Conservation (phyloP, 805 yeast genomes). For the Lipomyces sp. region DNA sequence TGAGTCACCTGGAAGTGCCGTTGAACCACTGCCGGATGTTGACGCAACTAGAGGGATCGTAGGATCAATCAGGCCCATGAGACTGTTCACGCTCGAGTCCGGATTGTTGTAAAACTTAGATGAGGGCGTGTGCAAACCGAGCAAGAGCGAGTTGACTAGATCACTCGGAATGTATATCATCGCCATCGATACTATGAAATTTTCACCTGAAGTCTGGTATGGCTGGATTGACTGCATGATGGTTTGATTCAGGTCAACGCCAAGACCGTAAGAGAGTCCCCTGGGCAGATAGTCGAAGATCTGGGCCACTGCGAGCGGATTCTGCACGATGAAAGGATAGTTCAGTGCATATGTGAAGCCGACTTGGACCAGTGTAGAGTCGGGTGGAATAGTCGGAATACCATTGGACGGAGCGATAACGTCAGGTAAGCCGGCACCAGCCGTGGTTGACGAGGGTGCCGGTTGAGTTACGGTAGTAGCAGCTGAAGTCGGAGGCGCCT, state of each 20-base stretch:
- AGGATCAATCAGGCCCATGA: slow-evolving; percentile 75
- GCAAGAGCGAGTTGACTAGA: slow-evolving; percentile 56
- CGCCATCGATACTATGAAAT: slow-evolving; percentile 85
- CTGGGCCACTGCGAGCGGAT: slow-evolving; percentile 79
- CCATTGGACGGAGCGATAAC: slow-evolving; percentile 71
- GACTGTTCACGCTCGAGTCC: slow-evolving; percentile 56
- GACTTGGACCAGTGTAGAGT: slow-evolving; percentile 61
- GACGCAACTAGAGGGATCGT: slow-evolving; percentile 42
- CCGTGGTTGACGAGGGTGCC: slow-evolving; percentile 31
- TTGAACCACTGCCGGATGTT: slow-evolving; percentile 14
- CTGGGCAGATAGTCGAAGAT: slow-evolving; percentile 83
- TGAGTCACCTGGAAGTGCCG: neutral
- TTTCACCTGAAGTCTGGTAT: slow-evolving; percentile 58
- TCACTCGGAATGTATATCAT: slow-evolving; percentile 76
- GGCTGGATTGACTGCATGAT: slow-evolving; percentile 76
- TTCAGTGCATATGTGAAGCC: slow-evolving; percentile 81
- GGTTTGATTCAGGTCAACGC: slow-evolving; percentile 50
- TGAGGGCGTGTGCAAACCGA: slow-evolving; percentile 53
- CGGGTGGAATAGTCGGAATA: slow-evolving; percentile 52
- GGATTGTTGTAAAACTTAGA: slow-evolving; percentile 68
- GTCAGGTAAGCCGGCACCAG: slow-evolving; percentile 64
- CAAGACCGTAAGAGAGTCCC: slow-evolving; percentile 68
- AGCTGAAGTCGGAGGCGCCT: slow-evolving; percentile 44
- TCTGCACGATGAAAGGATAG: slow-evolving; percentile 78
- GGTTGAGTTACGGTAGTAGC: slow-evolving; percentile 39